phyloP scores from a whole-genome alignment of 129 eudicot species.

The Calendula officinalis region DNA sequence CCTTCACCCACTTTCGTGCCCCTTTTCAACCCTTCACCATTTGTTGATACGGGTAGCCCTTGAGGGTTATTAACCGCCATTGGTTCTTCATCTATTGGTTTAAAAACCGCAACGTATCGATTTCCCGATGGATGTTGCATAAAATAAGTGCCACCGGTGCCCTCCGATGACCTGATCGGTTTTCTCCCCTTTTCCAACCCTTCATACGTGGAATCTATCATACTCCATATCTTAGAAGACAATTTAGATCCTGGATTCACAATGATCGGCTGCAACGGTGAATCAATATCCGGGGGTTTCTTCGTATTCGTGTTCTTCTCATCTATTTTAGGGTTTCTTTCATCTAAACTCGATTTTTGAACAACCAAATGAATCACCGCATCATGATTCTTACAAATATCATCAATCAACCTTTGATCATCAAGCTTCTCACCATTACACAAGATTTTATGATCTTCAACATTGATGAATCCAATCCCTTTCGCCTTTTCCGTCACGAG shows the following conservation, averaged over 20 bases:
- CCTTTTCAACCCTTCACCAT: constrained; percentile 56
- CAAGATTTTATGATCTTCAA: constrained; percentile 41
- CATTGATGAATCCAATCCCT: constrained; percentile 38
- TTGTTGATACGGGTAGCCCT: constrained; percentile 43
- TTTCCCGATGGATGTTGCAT: constrained; percentile 56
- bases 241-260: constrained; percentile 35
- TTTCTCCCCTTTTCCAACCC: constrained; percentile 44
- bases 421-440: constrained; percentile 58
- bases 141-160: constrained; percentile 62
- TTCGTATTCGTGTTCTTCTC: constrained; percentile 33
- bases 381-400: constrained; percentile 41
- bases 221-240: constrained; percentile 23
- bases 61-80: constrained; percentile 62
- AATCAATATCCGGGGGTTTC: constrained; percentile 40
- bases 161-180: constrained; percentile 55
- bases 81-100: constrained; percentile 66
- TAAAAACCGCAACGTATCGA: constrained; percentile 43
- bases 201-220: constrained; percentile 36
- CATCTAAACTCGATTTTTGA: constrained; percentile 29
- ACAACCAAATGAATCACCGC: constrained; percentile 51
- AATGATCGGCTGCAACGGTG: constrained; percentile 40
- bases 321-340: constrained; percentile 41
- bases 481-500: constrained; percentile 43
- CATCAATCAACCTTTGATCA: constrained; percentile 56
- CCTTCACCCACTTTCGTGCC: constrained; percentile 72